These are phyloP conservation scores for Pleodorina starrii DNA, from an alignment of 139 green algal species.

Conservation along the genomic window DNA sequence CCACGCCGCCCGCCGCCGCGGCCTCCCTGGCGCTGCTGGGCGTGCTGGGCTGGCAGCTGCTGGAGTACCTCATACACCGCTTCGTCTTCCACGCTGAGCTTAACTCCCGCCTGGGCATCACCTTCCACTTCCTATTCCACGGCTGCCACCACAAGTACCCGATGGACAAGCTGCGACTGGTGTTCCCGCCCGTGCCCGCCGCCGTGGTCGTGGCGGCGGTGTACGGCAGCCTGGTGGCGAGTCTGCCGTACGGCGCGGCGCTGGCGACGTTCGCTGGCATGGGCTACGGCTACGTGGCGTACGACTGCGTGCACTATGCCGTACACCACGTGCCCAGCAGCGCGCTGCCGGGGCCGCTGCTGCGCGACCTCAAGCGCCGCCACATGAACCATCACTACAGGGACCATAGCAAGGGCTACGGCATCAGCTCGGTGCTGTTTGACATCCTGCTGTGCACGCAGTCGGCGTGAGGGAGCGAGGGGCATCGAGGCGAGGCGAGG, in stretches of 20 bases:
- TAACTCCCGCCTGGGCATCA: constrained; percentile 76
- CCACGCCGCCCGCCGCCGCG: neutral
- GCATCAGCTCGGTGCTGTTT: constrained; percentile 85
- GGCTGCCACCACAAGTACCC: constrained; percentile 98
- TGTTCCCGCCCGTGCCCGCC: constrained; percentile 92
- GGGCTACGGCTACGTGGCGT: constrained; percentile 90
- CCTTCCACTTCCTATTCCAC: constrained; percentile 95
- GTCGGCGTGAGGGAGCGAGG: too few species aligned
- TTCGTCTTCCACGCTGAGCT: constrained; percentile 90
- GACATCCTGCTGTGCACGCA: constrained; percentile 82
- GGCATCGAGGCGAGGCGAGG: too few species aligned
- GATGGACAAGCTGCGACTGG: constrained; percentile 86
- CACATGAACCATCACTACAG: constrained; percentile 91
- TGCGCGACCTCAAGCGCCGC: constrained; percentile 61
- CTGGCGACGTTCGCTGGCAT: constrained; percentile 79
- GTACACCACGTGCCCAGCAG: constrained; percentile 69
- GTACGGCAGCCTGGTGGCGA: constrained; percentile 50
- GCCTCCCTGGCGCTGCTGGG: constrained; percentile 64
- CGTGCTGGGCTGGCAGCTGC: constrained; percentile 84
- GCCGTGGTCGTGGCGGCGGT: constrained; percentile 61
- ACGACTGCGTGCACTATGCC: constrained; percentile 94
- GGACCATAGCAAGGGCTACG: constrained; percentile 72
- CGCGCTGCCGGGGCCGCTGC: constrained; percentile 37
- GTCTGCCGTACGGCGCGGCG: constrained; percentile 52
- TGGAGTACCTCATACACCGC: constrained; percentile 95